Conservation (phyloP, 495 filamentous ascomycete genomes). For the Penicillium maclennaniae region DNA sequence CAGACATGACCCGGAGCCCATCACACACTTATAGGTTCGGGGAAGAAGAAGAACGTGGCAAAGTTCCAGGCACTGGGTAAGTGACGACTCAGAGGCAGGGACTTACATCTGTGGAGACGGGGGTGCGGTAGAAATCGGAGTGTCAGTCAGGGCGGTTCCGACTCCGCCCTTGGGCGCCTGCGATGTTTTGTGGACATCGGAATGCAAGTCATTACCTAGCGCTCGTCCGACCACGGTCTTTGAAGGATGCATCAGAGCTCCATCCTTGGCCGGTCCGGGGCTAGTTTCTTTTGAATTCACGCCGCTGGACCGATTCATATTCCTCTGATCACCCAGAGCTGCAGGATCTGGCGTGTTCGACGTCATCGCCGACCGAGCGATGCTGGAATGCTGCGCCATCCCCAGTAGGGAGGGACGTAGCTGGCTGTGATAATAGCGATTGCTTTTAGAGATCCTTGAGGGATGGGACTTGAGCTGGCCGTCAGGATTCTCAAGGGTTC, state of each 20-base stretch:
- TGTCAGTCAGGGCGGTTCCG: constrained; percentile 61
- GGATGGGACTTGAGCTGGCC: not conserved
- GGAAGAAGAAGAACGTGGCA: constrained; percentile 4
- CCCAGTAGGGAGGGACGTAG: constrained; percentile 9
- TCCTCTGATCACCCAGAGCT: constrained; percentile 18
- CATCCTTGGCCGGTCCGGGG: constrained; percentile 30
- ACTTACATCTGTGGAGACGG: constrained; percentile 69
- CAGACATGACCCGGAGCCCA: constrained; percentile 12
- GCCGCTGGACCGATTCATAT: constrained; percentile 21
- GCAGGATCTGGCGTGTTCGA: constrained; percentile 31
- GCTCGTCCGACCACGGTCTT: constrained; percentile 45
- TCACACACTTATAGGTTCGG: constrained; percentile 17
- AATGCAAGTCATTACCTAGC: constrained; percentile 47
- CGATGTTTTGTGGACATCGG: constrained; percentile 42
- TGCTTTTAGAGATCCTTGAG: constrained; percentile 3
- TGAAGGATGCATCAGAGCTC: constrained; percentile 36
- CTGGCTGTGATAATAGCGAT: not conserved
- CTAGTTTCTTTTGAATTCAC: constrained; percentile 24
- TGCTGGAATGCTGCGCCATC: constrained; percentile 47
- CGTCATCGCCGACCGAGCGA: constrained; percentile 59
- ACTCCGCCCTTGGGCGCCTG: constrained; percentile 48
- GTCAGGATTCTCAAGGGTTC: constrained; percentile 1
- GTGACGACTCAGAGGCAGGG: constrained; percentile 19
- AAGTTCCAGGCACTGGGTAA: constrained; percentile 5
- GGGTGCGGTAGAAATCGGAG: constrained; percentile 64